Evolutionary conservation across 441 rosid species (phyloP), one percentile per base, ranked within the genome.

Genomic region (Kokia cookei): DNA sequence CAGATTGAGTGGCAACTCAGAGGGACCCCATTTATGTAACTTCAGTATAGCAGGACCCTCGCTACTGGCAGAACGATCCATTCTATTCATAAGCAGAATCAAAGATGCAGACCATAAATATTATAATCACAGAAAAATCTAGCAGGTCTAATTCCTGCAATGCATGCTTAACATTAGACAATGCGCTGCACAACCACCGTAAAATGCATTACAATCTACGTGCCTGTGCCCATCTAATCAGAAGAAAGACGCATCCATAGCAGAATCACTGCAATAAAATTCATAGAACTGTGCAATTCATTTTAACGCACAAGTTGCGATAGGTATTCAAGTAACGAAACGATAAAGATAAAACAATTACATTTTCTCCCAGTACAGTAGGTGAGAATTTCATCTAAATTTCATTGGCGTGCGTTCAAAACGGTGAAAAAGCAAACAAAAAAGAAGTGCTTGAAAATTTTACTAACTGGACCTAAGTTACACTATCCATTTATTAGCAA

Each of bases 21-120:
- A 84, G 65, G 92, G 89, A 29, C 63, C 84, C 97, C 99, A 96
- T 86, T 87, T 90, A 67, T 79, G 93, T 87, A 96, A 74, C 84
- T 89, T 98, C 83, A 93, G 82, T 75, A 91, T 65, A 8, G 89
- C 76, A 74, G 87, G 93, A 59, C 81, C 84, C 84, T 85, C 90
- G 35, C 75, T 73, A 48, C 79, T 78, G 75, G 72, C 29, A 76
- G 87, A 83, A 77, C 55, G 72, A 71, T 84, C 88, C 97, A 91
- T 93, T 80, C 57, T 81, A 73, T 78, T 75, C 67, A 47, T 32
- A 69, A 59, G 76, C 12, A 72, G 43, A 65, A 74, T 35, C 64
- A 22, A 54, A 53, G 54, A 65, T 29, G 68, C 5, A 47, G 57
- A 69, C 29, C 60, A 53, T n/a, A 57, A 42, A 40, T 26, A 45